Evolutionary conservation across 805 yeast genomes (phyloP), one percentile per base, ranked within the genome.

Genomic region (Lachancea nothofagi): DNA sequence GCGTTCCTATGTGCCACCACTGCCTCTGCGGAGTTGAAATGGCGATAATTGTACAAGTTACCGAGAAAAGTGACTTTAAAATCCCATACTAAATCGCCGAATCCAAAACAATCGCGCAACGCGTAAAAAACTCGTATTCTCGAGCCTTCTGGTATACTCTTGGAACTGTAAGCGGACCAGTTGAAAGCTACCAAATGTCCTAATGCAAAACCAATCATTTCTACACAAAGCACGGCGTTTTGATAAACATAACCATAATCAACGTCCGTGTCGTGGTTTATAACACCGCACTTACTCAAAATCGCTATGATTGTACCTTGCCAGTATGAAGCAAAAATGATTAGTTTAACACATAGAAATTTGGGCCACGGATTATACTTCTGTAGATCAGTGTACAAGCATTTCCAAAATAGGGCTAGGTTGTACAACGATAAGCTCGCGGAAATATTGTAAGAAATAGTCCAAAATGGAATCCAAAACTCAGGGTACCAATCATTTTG

Each of bases 301-400:
- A 77, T 54, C 4, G 78, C 76, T 32, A 84, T 64, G 1, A 79
- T 47, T 7, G 83, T 64, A 0, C 94, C 87, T 58, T 93, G 98
- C 99, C 99, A 93, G 59, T 88, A 93, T n/a, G 96, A 84, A 18
- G 96, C 97, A 70, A 93, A 93, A 35, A 93, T 89, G 40, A 93
- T 87, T 47, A 88, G 71, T 56, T 93, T 93, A 33, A 93, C 95
- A 64, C 97, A 88, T 28, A 93, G 59, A 59, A 93, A 93, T 63
- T 89, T 89, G 8, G 94, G 88, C 75, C 93, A 79, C 3, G 97
- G 97, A 40, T 85, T 75, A 65, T 81, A 89, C 1, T 81, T 83
- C 38, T 67, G 72, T 49, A 93, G 69, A 51, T 89, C 97, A 2
- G 55, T 57, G 64, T 83, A 79, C n/a, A 93, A 67, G 49, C 95